Conservation (phyloP, 202 grass and related monocot species). For the Setaria viridis region DNA sequence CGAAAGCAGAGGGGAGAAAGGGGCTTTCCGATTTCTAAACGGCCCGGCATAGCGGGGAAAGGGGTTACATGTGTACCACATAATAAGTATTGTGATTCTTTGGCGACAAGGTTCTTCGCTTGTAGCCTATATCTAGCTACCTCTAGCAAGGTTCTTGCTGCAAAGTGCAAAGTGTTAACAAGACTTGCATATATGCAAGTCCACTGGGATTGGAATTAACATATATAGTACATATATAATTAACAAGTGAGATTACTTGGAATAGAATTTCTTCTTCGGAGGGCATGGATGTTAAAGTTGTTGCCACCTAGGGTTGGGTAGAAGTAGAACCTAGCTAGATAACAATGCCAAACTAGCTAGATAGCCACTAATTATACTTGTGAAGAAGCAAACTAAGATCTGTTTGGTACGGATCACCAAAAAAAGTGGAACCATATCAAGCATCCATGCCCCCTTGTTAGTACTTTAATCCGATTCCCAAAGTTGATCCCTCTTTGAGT, state of each 20-base stretch:
- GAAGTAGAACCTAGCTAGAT: constrained; percentile 22
- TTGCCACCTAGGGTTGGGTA: constrained; percentile 40
- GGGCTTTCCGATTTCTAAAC: constrained; percentile 50
- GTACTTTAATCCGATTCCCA: constrained; percentile 52
- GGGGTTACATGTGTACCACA: neutral
- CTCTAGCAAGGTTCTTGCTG: constrained; percentile 7
- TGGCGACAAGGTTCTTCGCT: constrained; percentile 34
- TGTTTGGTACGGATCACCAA: constrained; percentile 58
- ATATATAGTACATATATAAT: neutral
- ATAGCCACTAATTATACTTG: constrained; percentile 29
- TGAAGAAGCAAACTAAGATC: constrained; percentile 56
- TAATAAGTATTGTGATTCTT: constrained; percentile 44
- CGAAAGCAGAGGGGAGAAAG: constrained; percentile 43
- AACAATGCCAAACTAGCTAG: constrained; percentile 54
- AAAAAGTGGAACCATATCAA: constrained; percentile 66
- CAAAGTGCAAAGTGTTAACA: neutral
- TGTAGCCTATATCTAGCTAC: neutral
- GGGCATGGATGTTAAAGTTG: constrained; percentile 16
- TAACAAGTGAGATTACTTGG: constrained; percentile 25
- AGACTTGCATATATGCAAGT: constrained; percentile 48
- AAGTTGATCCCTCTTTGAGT: constrained; percentile 39
- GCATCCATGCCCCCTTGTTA: constrained; percentile 43
- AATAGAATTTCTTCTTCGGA: constrained; percentile 39
- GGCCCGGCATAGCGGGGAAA: constrained; percentile 28
- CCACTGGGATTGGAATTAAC: constrained; percentile 41